phyloP scores from a whole-genome alignment of 2,329 filamentous ascomycete genomes.

The Aspergillus pseudoterreus region DNA sequence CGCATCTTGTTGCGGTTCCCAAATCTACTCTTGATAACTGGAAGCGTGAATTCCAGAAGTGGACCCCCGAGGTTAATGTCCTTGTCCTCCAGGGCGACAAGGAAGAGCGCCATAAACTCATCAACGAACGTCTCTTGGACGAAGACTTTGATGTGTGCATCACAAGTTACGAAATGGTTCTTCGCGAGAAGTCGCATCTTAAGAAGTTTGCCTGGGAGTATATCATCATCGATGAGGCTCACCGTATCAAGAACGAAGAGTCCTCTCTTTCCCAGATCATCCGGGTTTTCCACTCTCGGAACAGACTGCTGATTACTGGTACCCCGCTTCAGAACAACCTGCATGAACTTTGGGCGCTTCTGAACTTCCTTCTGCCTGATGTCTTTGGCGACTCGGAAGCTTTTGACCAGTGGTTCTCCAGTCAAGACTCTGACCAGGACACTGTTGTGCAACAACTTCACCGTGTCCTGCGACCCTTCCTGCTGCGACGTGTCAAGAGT shows the following conservation, averaged over 20 bases:
- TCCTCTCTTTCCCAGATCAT: conserved; percentile 96
- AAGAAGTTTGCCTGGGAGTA: conserved; percentile 99
- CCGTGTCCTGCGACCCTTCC: conserved; percentile 84
- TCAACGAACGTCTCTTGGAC: conserved; percentile 85
- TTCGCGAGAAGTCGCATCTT: conserved; percentile 87
- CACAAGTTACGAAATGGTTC: conserved; percentile 98
- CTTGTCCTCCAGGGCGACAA: conserved; percentile 92
- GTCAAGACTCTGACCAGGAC: conserved; percentile 85
- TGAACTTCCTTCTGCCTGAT: conserved; percentile 97
- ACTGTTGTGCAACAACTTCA: conserved; percentile 95
- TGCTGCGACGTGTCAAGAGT: conserved; percentile 91
- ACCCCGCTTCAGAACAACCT: conserved; percentile 97
- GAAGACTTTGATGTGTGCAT: conserved; percentile 98
- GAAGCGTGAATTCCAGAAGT: conserved; percentile 88
- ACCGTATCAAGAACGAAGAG: conserved; percentile 99
- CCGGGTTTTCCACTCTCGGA: conserved; percentile 90
- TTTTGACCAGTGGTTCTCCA: conserved; percentile 97
- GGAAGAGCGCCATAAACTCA: conserved; percentile 82
- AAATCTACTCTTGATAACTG: conserved; percentile 99
- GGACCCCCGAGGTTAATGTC: conserved; percentile 95
- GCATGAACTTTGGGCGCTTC: conserved; percentile 93
- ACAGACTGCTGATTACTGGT: conserved; percentile 90
- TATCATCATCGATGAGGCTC: conserved; percentile 97
- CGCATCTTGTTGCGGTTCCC: conserved; percentile 86
- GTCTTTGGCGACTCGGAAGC: conserved; percentile 96